Conservation (phyloP, 371 early-diverging fungal genomes). For the Syncephalastrum sp. region DNA sequence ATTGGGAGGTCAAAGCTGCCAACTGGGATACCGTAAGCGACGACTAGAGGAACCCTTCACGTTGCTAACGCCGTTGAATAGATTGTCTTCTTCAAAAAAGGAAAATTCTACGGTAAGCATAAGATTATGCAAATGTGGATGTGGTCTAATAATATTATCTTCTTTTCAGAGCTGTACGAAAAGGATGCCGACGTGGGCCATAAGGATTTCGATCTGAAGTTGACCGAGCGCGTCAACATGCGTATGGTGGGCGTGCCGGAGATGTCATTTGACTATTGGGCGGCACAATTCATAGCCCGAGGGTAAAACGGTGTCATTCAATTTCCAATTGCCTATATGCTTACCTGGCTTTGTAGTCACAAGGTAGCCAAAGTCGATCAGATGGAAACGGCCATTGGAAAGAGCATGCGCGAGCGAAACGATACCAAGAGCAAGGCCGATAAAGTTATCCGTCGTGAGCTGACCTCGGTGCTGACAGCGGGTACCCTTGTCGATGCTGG, state of each 20-base stretch:
- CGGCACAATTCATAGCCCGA: conserved; percentile 93
- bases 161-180: conserved; percentile 92
- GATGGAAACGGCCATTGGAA: conserved; percentile 95
- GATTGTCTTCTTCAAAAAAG: conserved; percentile 99
- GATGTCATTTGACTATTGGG: conserved; percentile 94
- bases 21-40: conserved; percentile 89
- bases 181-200: conserved; percentile 99
- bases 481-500: conserved; percentile 95
- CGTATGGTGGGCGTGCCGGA: conserved; percentile 99
- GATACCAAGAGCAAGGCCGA: conserved; percentile 58
- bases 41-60: neutral
- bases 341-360: conserved; percentile 24
- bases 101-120: conserved; percentile 92
- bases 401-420: conserved; percentile 88
- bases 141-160: neutral
- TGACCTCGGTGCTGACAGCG: conserved; percentile 91
- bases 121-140: neutral
- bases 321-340: neutral
- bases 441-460: conserved; percentile 93
- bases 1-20: conserved; percentile 97
- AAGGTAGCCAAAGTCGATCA: conserved; percentile 99
- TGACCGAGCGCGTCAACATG: conserved; percentile 99
- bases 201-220: conserved; percentile 94
- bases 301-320: conserved; percentile 57
- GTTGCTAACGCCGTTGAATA: conserved; percentile 7